These are phyloP conservation scores for Fusarium nodosum DNA, from an alignment of 2,329 filamentous ascomycete species.

Conservation along the genomic window DNA sequence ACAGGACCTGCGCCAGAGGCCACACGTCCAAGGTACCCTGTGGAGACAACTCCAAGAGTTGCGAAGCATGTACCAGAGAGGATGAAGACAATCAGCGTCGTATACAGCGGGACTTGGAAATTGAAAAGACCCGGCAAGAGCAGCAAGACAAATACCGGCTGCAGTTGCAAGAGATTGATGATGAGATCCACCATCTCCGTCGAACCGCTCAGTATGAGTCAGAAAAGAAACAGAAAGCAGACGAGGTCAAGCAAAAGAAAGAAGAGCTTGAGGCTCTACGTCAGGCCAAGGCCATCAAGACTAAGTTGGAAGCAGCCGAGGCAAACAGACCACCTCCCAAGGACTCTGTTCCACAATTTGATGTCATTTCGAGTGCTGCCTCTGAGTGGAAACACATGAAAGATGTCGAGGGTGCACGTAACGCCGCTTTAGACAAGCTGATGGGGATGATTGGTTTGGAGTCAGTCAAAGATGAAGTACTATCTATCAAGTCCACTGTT, in stretches of 20 bases:
- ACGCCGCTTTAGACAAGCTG: slow-evolving; percentile 69
- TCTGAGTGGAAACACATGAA: slow-evolving; percentile 74
- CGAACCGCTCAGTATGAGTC: slow-evolving; percentile 58
- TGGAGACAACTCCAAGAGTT: slow-evolving; percentile 56
- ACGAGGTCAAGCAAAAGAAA: slow-evolving; percentile 60
- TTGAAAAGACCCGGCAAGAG: slow-evolving; percentile 63
- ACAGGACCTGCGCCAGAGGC: slow-evolving; percentile 63
- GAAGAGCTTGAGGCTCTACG: slow-evolving; percentile 61
- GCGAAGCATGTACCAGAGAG: slow-evolving; percentile 66
- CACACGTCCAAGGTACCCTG: slow-evolving; percentile 67
- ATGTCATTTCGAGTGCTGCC: slow-evolving; percentile 48
- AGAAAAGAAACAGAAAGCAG: slow-evolving; percentile 61
- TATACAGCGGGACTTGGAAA: slow-evolving; percentile 60
- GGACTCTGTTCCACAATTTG: background rate
- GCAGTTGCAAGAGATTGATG: slow-evolving; percentile 64
- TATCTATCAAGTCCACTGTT: slow-evolving; percentile 73
- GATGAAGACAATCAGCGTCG: slow-evolving; percentile 60
- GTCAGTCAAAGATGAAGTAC: slow-evolving; percentile 73
- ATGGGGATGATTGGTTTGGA: slow-evolving; percentile 81
- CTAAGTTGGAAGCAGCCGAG: slow-evolving; percentile 28
- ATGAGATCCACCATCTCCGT: slow-evolving; percentile 65
- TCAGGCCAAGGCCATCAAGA: slow-evolving; percentile 46
- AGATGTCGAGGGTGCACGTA: slow-evolving; percentile 62
- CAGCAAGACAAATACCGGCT: slow-evolving; percentile 61
- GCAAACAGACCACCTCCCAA: background rate